Conservation (phyloP, 2,329 filamentous ascomycete genomes). For the Penicillium concentricum region DNA sequence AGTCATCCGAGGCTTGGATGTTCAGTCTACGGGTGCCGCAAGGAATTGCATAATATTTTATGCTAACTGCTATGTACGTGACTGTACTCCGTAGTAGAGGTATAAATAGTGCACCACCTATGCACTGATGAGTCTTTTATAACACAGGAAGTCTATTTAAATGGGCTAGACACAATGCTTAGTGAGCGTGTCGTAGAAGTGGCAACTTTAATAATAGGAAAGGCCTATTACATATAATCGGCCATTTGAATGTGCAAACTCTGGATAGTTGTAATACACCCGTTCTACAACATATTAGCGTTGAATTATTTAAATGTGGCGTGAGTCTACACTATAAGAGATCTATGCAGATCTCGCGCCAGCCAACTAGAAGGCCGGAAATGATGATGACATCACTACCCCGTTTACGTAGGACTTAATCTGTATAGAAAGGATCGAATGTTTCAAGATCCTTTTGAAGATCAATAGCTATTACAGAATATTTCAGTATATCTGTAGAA, state of each 20-base stretch:
- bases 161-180: background rate
- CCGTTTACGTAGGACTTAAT: background rate
- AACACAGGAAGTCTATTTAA: background rate
- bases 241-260: no score
- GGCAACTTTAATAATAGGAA: background rate
- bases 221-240: background rate
- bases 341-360: background rate
- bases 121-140: background rate
- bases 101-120: background rate
- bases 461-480: no score
- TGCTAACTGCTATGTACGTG: background rate
- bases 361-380: background rate
- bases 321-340: background rate
- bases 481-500: background rate
- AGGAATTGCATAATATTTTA: background rate
- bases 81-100: no score
- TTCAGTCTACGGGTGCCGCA: no score
- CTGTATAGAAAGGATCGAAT: background rate
- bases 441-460: background rate
- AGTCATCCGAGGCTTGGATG: no score
- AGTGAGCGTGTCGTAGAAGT: background rate
- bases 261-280: background rate
- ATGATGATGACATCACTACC: background rate
- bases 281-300: background rate
- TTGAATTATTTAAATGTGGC: background rate